A percentile compares a stretch with the other conserved stretches of the same genome.
phyloP scores from a whole-genome alignment of 352 stramenopile species.

The Blastocystis sp. region DNA sequence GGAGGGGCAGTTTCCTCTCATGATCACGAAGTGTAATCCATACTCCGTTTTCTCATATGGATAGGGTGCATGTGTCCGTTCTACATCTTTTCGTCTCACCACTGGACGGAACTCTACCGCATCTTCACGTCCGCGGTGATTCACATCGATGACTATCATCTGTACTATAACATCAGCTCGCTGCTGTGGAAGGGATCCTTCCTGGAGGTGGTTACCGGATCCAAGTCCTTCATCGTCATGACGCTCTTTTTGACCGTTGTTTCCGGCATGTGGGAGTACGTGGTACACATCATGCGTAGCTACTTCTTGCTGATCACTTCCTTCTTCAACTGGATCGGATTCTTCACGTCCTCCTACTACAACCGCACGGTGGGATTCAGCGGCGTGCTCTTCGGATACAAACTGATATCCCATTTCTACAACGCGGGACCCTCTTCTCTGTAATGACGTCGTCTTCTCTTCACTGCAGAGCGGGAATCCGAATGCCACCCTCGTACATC shows the following conservation, averaged over 20 bases:
- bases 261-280: neutral
- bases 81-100: neutral
- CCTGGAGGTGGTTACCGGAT: slow-evolving; percentile 29
- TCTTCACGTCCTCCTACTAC: neutral
- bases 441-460: neutral
- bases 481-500: neutral
- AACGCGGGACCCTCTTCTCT: neutral
- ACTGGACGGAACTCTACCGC: neutral
- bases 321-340: neutral
- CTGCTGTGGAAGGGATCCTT: slow-evolving; percentile 48
- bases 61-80: slow-evolving; percentile 23
- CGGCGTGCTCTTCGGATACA: slow-evolving; percentile 42
- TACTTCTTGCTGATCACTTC: neutral
- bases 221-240: slow-evolving; percentile 8
- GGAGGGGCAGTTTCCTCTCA: neutral
- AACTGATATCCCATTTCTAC: slow-evolving; percentile 1
- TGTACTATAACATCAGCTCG: slow-evolving; percentile 66
- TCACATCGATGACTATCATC: slow-evolving; percentile 27
- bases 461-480: neutral
- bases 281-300: neutral
- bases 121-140: slow-evolving; percentile 3
- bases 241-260: neutral
- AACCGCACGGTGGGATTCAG: slow-evolving; percentile 13
- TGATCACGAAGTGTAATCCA: neutral
- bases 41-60: neutral